Evolutionary conservation across 176 grass and related monocot species (phyloP).

Genomic region (Musa troglodytarum): DNA sequence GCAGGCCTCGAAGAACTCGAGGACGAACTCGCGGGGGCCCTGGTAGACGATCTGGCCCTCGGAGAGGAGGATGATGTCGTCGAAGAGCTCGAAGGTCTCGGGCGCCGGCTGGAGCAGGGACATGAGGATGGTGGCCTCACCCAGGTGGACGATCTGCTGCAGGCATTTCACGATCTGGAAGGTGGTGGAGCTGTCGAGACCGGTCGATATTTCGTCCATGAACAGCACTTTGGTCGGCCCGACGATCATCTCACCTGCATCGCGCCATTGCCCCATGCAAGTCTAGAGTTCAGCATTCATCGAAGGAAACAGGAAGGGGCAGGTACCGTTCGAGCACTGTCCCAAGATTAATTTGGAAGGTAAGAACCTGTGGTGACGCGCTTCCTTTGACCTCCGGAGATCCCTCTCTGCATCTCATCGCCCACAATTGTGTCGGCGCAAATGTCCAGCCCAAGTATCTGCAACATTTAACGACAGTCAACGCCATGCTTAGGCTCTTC

Average conservation of each 20-base stretch:
- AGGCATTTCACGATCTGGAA: slow-evolving; percentile 95
- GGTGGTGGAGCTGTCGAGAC: slow-evolving; percentile 90
- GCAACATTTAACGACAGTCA: slow-evolving; percentile 3
- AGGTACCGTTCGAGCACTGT: too few relatives aligned
- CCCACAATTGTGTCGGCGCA: slow-evolving; percentile 96
- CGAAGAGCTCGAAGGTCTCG: slow-evolving; percentile 84
- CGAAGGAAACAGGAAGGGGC: too few relatives aligned
- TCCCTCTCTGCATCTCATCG: slow-evolving; percentile 90
- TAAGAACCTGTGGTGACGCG: slow-evolving; percentile 78
- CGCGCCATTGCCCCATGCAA: too few relatives aligned
- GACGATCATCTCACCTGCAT: slow-evolving; percentile 90
- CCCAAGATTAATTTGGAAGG: too few relatives aligned
- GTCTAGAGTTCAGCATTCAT: too few relatives aligned
- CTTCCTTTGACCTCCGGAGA: slow-evolving; percentile 95
- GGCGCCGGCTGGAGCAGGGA: slow-evolving; percentile 95
- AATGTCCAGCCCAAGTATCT: slow-evolving; percentile 97
- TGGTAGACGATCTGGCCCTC: slow-evolving; percentile 99
- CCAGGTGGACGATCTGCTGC: slow-evolving; percentile 88
- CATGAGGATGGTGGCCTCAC: slow-evolving; percentile 90
- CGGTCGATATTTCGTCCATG: slow-evolving; percentile 99
- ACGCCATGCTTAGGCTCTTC: neutral
- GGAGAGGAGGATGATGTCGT: slow-evolving; percentile 90
- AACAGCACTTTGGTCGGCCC: slow-evolving; percentile 90
- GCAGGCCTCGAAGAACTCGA: slow-evolving; percentile 65
- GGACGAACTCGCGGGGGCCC: slow-evolving; percentile 56